Conservation (phyloP, 2,329 filamentous ascomycete genomes). For the Neurospora sp. region DNA sequence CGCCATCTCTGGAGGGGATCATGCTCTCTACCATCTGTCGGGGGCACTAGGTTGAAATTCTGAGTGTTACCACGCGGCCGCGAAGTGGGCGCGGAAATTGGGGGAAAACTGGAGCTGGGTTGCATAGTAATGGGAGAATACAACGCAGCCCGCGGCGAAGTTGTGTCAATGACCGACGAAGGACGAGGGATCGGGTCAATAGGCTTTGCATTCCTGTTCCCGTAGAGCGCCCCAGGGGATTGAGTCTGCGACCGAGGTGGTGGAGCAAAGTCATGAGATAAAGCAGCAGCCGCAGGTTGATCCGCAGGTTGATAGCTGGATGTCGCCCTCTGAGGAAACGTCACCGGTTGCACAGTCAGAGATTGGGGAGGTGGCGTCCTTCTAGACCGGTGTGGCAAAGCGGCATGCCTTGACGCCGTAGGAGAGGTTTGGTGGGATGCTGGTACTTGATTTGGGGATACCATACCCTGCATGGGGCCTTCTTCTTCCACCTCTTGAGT, state of each 20-base stretch:
- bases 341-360: slow-evolving; percentile 28
- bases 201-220: slow-evolving; percentile 24
- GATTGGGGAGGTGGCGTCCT: slow-evolving; percentile 40
- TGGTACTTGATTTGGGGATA: slow-evolving; percentile 3
- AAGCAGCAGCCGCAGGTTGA: slow-evolving; percentile 27
- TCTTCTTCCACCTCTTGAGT: slow-evolving; percentile 53
- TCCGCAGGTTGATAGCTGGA: slow-evolving; percentile 44
- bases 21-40: slow-evolving; percentile 54
- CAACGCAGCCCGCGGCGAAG: slow-evolving; percentile 24
- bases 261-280: slow-evolving; percentile 36
- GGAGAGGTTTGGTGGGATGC: slow-evolving; percentile 10
- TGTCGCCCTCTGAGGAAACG: slow-evolving; percentile 43
- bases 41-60: slow-evolving; percentile 47
- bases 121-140: slow-evolving; percentile 7
- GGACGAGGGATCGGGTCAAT: slow-evolving; percentile 41
- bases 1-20: slow-evolving; percentile 87
- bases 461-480: slow-evolving; percentile 16
- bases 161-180: slow-evolving; percentile 40
- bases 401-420: slow-evolving; percentile 13
- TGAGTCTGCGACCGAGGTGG: slow-evolving; percentile 53
- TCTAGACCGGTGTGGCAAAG: slow-evolving; percentile 21
- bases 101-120: slow-evolving; percentile 4
- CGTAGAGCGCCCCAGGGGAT: slow-evolving; percentile 43
- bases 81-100: slow-evolving; percentile 12
- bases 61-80: slow-evolving; percentile 44